Conservation (phyloP, 768 basidiomycete species). For the Kwoniella mangroviensis region DNA sequence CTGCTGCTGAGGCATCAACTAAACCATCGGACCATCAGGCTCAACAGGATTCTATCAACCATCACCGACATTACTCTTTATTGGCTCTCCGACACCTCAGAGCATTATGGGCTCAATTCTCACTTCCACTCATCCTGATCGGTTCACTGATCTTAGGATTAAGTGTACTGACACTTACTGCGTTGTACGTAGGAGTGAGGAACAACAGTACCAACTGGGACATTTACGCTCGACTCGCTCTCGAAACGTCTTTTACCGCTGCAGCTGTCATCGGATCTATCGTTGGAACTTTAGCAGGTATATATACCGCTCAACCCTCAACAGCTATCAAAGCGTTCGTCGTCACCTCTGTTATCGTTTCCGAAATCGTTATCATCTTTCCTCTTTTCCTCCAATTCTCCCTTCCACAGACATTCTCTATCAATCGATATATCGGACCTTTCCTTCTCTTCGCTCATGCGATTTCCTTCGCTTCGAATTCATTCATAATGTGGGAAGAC, state of each 20-base stretch:
- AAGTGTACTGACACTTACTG: slow-evolving; percentile 65
- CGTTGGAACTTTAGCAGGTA: slow-evolving; percentile 57
- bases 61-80: slow-evolving; percentile 64
- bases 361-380: slow-evolving; percentile 35
- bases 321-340: slow-evolving; percentile 50
- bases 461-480: slow-evolving; percentile 84
- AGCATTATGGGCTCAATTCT: slow-evolving; percentile 93
- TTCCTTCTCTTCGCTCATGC: slow-evolving; percentile 66
- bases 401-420: slow-evolving; percentile 15
- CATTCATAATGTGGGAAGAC: slow-evolving; percentile 98
- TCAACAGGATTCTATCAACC: slow-evolving; percentile 32
- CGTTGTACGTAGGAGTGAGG: slow-evolving; percentile 64
- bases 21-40: slow-evolving; percentile 2
- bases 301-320: slow-evolving; percentile 32
- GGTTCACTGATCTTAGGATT: slow-evolving; percentile 71
- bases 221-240: slow-evolving; percentile 56
- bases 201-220: slow-evolving; percentile 56
- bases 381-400: slow-evolving; percentile 27
- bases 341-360: slow-evolving; percentile 39
- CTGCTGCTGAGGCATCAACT: neutral
- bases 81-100: slow-evolving; percentile 74
- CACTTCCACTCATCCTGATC: slow-evolving; percentile 72
- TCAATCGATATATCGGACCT: slow-evolving; percentile 50
- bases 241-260: slow-evolving; percentile 65
- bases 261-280: slow-evolving; percentile 63